A percentile compares a stretch with the other conserved stretches of the same genome.
Evolutionary conservation across 2,329 filamentous ascomycete genomes (phyloP).

Genomic region (Ophiostoma sp.): DNA sequence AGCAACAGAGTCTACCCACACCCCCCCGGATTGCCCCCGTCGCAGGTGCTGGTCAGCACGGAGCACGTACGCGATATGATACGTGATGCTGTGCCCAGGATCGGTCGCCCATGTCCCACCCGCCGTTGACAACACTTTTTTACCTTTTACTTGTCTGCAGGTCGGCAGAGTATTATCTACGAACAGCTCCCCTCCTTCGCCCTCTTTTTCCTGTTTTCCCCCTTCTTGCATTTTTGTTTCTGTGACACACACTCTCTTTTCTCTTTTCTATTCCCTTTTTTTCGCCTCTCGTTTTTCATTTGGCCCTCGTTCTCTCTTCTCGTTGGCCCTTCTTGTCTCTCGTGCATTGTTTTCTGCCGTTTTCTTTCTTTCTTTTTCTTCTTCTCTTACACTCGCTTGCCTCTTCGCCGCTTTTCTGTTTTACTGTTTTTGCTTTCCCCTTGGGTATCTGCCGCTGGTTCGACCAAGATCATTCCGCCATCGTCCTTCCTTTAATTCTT

Average conservation of each 20-base stretch:
- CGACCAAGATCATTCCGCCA: conserved; percentile 17
- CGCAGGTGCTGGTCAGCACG: conserved; percentile 34
- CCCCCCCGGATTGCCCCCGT: conserved; percentile 30
- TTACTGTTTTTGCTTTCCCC: not conserved
- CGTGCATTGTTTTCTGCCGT: not conserved
- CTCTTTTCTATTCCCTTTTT: not conserved
- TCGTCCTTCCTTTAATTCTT: not conserved
- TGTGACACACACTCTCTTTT: not conserved
- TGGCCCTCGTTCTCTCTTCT: not conserved
- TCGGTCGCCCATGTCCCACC: conserved; percentile 23
- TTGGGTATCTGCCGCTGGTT: conserved; percentile 23
- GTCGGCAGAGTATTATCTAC: not conserved
- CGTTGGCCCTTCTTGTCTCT: not conserved
- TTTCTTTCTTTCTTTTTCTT: not conserved
- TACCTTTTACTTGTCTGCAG: not conserved
- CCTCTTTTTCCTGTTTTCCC: not conserved
- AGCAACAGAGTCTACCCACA: conserved; percentile 22
- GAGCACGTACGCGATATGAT: conserved; percentile 31
- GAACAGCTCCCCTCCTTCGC: conserved; percentile 1
- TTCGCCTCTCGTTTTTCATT: not conserved
- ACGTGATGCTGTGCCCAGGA: conserved; percentile 37
- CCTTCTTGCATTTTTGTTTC: not conserved
- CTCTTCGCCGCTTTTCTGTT: not conserved
- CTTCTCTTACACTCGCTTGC: conserved; percentile 1
- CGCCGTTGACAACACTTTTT: not conserved